Evolutionary conservation across 1,284 basidiomycete species (phyloP), one percentile per base, ranked within the genome.

Genomic region (Quambalaria eucalypti): DNA sequence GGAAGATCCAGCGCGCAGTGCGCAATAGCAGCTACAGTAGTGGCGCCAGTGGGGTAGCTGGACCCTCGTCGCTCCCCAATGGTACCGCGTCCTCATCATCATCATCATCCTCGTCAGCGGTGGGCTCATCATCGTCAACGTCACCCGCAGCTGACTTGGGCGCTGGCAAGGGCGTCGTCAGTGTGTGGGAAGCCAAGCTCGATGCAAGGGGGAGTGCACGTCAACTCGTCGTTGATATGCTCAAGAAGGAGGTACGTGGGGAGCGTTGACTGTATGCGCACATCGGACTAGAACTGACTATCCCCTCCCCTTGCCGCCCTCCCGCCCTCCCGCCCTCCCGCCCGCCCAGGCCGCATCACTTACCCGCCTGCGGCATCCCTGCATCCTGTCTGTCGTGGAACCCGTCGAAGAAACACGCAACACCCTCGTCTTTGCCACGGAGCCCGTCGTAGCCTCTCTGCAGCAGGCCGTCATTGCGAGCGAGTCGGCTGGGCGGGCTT

Each of bases 321-420:
- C 30, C 9, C 10, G 10, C 8, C 50, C 19, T 8, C 2, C 49
- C 25, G 28, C 38, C 31, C 10, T 44, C 21, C 42, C n/a, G 19
- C 44, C 2, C 28, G 12, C 19, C 0, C 71, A 96, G 90, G 90
- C 88, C 3, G 84, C 87, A 50, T 86, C 90, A 1, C 79, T 97
- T 28, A 85, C 88, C 23, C 83, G 87, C 60, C 78, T 98, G 46
- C 82, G 93, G 25, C 95, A 98, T 78, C 93, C 93, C 2, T 93
- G 88, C 63, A 85, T 99, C 54, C 80, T 99, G 83, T 93, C 98
- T 78, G 90, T 97, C 83, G 91, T 95, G 26, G 93, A 99, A 77
- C 92, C 93, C n/a, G 78, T 96, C 44, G 92, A 97, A 77, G 93
- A 98, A 75, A 87, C 90, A 0, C 72, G 78, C 50, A 85, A 80